Conservation (phyloP, 371 early-diverging fungal genomes). For the Mortierella sp. region DNA sequence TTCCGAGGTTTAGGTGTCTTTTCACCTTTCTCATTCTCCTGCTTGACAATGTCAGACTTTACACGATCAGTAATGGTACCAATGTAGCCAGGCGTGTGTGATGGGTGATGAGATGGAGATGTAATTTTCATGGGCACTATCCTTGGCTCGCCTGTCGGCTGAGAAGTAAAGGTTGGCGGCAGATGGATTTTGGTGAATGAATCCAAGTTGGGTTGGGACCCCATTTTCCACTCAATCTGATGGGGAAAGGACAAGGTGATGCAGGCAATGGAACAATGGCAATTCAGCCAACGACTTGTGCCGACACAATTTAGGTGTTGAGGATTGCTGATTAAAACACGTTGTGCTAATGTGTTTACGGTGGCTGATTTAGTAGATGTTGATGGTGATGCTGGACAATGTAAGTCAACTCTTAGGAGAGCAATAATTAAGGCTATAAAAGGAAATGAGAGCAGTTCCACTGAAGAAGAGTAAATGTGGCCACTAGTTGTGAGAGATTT, state of each 20-base stretch:
- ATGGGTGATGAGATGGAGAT: conserved; percentile 6
- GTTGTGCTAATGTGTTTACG: neutral
- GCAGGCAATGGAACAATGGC: neutral
- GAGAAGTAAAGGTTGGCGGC: conserved; percentile 25
- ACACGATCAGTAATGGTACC: conserved; percentile 4
- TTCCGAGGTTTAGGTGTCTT: conserved; percentile 28
- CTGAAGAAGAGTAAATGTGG: neutral
- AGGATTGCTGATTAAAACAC: neutral
- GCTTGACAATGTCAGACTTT: conserved; percentile 18
- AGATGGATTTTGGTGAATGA: conserved; percentile 32
- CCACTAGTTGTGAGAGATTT: neutral
- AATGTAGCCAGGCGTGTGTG: conserved; percentile 11
- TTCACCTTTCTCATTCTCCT: conserved; percentile 9
- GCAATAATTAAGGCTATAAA: neutral
- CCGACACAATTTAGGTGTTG: neutral
- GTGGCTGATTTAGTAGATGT: neutral
- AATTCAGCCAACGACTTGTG: neutral
- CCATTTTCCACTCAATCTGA: conserved; percentile 7
- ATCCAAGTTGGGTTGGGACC: conserved; percentile 23
- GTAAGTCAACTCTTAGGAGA: no score
- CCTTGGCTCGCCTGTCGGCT: conserved; percentile 1
- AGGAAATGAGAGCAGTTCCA: neutral
- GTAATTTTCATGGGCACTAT: conserved; percentile 11
- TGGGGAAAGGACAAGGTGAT: neutral
- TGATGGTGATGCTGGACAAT: neutral